Evolutionary conservation across 2,329 filamentous ascomycete genomes (phyloP), one percentile per base, ranked within the genome.

Genomic region (Eurotiales sp.): DNA sequence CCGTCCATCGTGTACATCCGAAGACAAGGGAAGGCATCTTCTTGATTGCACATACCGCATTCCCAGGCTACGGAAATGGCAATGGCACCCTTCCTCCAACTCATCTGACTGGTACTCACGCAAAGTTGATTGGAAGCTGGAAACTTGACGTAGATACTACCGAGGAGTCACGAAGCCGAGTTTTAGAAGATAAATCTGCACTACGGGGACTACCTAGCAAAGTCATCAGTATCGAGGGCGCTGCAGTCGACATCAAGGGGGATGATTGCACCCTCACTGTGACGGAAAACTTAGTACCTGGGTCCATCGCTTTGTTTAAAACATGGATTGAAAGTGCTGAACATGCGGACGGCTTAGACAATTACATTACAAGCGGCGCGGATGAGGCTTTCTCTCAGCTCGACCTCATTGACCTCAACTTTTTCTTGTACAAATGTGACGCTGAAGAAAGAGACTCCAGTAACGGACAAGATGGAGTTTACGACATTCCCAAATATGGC

Each of bases 1-100:
- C 93, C 0, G 90, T 99, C 6, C 93, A 99, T 68, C 81, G 95
- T 55, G 90, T 97, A 2, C 91, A 99, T 64, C 93, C 92, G 0
- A 85, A 88, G 64, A 95, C 89, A 1, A 82, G 93, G 53, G 95
- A 93, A 67, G 93, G 93, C 0, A 92, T 96, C 69, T 96, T 97
- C 70, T 75, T 97, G 42, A 91, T 99, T 60, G 92, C 95, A 0
- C 93, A 97, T 62, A 97, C 93, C 3, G 93, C 95, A 1, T 99
- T 92, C 71, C 90, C 91, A 1, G 91, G 90, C 1, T 92, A 91
- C 61, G 88, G 90, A 19, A 88, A 88, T 58, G 88, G 88, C 1
- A 91, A 93, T 60, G 89, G 87, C 15, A 82, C 83, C 3, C 85
- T 97, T 63, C 85, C 80, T 44, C 83, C 92, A 1, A 88, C 95